These are phyloP conservation scores for Cucurbitaria berberidis DNA, from an alignment of 2,329 filamentous ascomycete genomes.

Conservation along the genomic window DNA sequence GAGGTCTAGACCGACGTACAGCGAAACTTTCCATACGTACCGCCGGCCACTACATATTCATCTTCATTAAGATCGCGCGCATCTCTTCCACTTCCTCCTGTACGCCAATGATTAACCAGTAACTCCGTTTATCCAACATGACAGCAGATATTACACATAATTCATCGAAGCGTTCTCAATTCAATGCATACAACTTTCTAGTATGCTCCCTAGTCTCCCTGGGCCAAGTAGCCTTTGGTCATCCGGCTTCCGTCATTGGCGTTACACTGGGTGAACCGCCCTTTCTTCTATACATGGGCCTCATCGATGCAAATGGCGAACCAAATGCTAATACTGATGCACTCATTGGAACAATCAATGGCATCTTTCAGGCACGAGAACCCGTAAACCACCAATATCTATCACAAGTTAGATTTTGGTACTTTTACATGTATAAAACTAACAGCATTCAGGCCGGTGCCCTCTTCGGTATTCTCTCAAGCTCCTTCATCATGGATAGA, in stretches of 20 bases:
- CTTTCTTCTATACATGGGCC: constrained; percentile 25
- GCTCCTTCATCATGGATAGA: constrained; percentile 23
- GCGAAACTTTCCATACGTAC: not conserved
- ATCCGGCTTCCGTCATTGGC: constrained; percentile 28
- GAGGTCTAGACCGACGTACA: not conserved
- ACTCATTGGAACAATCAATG: constrained; percentile 29
- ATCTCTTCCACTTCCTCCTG: not conserved
- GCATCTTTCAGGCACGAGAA: constrained; percentile 26
- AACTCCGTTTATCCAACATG: not conserved
- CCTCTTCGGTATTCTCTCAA: constrained; percentile 20
- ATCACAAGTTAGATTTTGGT: not conserved
- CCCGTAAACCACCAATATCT: not conserved
- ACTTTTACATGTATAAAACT: not conserved
- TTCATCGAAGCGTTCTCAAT: constrained; percentile 16
- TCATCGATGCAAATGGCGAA: constrained; percentile 22
- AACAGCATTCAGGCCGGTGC: constrained; percentile 19
- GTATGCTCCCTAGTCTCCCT: constrained; percentile 25
- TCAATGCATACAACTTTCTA: constrained; percentile 28
- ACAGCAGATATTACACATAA: constrained; percentile 1
- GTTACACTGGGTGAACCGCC: constrained; percentile 27
- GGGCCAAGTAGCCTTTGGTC: constrained; percentile 29
- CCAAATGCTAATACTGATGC: constrained; percentile 14
- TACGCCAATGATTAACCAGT: not conserved
- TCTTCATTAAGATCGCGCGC: not conserved
- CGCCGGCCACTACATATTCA: not conserved